Base-by-base conservation (phyloP, 768 basidiomycete species). In the Baorangia bicolor region DNA sequence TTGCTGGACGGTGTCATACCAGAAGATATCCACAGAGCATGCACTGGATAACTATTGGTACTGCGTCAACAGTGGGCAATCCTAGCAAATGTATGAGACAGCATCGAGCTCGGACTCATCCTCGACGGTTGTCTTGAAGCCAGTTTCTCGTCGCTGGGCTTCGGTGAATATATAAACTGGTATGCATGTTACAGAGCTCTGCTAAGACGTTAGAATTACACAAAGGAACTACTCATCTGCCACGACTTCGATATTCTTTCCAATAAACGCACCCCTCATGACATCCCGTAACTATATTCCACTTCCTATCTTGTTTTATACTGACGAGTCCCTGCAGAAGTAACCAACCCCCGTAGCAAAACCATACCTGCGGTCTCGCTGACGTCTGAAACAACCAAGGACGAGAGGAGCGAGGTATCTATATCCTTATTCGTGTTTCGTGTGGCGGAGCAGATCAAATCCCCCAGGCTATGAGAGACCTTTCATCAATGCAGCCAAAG, bases 211-310 rank as follows among this genome's bases (percentile, higher is more conserved):
- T 3, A 8, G 43, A 40, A 39, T 10, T 9, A 25, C 21, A 25
- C 20, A n/a, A 35, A 11, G 27, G 21, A 20, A 27, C 23, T 52
- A 61, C 12, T 47, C 31, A 9, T 57, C 45, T 38, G 45, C 55
- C 40, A 58, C 49, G 16, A 58, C 38, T 4, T 53, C 41, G 5
- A 49, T n/a, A 10, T 34, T 55, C 46, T 62, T 55, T 43, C 53
- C 60, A 37, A 45, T 59, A 16, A n/a, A n/a, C n/a, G 30, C 56
- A 91, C 90, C 90, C 20, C 73, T 93, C 25, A 92, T 93, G 85
- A 86, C 87, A 69, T 86, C 92, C 63, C 91, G 90, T 89, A 60
- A 69, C 80, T 69, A 30, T 7, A 4, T 42, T 21, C n/a, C 34
- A 34, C 12, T 34, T 38, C 28, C 18, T 8, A 13, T 9, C 5